These are phyloP conservation scores for Pseudogymnoascus sp. DNA, from an alignment of 2,329 filamentous ascomycete genomes.

Conservation along the genomic window DNA sequence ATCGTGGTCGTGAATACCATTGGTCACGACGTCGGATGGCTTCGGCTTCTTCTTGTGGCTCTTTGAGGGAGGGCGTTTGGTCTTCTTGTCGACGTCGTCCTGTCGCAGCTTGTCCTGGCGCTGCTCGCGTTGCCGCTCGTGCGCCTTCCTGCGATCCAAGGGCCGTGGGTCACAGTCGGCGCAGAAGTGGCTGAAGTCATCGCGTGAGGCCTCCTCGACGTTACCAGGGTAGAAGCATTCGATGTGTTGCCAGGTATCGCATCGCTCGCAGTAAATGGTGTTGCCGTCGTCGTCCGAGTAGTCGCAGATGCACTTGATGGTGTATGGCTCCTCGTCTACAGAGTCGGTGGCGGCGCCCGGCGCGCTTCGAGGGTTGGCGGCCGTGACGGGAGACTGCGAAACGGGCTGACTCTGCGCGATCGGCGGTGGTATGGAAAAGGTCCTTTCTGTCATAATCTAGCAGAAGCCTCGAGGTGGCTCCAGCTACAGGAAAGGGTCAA, in stretches of 20 bases:
- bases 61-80: conserved; percentile 68
- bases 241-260: conserved; percentile 97
- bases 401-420: conserved; percentile 24
- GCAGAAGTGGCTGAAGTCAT: conserved; percentile 73
- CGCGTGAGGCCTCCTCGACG: conserved; percentile 60
- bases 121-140: conserved; percentile 58
- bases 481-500: conserved; percentile 22
- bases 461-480: conserved; percentile 28
- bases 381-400: conserved; percentile 17
- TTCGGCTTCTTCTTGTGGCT: conserved; percentile 83
- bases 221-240: conserved; percentile 84
- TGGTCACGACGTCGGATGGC: conserved; percentile 56
- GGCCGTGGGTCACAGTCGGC: conserved; percentile 74
- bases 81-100: conserved; percentile 56
- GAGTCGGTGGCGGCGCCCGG: conserved; percentile 34
- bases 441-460: conserved; percentile 33
- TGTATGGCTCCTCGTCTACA: conserved; percentile 71
- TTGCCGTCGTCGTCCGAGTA: conserved; percentile 93
- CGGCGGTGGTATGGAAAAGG: conserved; percentile 28
- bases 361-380: conserved; percentile 22
- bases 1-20: conserved; percentile 54
- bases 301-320: conserved; percentile 95
- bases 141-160: conserved; percentile 66
- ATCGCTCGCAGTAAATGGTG: conserved; percentile 92
- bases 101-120: conserved; percentile 42